phyloP scores from a whole-genome alignment of 805 yeast genomes.

The Saturnispora sanitii region DNA sequence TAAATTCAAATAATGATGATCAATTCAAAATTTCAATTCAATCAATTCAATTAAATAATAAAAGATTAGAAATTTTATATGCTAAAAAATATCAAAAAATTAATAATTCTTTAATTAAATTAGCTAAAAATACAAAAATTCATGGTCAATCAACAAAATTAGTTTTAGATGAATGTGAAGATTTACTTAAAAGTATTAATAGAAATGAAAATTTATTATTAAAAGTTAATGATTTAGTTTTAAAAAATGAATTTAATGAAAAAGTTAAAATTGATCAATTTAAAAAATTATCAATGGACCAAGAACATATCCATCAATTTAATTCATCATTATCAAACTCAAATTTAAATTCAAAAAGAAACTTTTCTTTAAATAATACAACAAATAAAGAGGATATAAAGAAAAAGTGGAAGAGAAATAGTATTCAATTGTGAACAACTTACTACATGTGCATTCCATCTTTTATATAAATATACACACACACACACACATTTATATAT shows the following conservation, averaged over 20 bases:
- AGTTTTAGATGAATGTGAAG: conserved; percentile 38
- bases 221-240: conserved; percentile 13
- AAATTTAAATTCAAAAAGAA: not conserved
- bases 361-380: not conserved
- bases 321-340: too few relatives aligned
- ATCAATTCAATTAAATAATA: not conserved
- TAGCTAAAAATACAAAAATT: conserved; percentile 35
- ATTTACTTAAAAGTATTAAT: conserved; percentile 29
- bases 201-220: conserved; percentile 18
- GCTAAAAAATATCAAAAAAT: conserved; percentile 37
- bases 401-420: not conserved
- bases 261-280: conserved; percentile 10
- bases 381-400: not conserved
- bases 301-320: too few relatives aligned
- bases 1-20: conserved; percentile 40
- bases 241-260: too few relatives aligned
- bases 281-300: conserved; percentile 4
- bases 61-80: conserved; percentile 20
- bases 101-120: conserved; percentile 32
- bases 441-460: not conserved
- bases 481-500: too few relatives aligned
- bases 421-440: not conserved
- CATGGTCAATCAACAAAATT: conserved; percentile 41
- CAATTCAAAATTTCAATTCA: too few relatives aligned
- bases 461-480: too few relatives aligned